Evolutionary conservation across 495 filamentous ascomycete genomes (phyloP).

Genomic region (Xanthoparmelia taractica): DNA sequence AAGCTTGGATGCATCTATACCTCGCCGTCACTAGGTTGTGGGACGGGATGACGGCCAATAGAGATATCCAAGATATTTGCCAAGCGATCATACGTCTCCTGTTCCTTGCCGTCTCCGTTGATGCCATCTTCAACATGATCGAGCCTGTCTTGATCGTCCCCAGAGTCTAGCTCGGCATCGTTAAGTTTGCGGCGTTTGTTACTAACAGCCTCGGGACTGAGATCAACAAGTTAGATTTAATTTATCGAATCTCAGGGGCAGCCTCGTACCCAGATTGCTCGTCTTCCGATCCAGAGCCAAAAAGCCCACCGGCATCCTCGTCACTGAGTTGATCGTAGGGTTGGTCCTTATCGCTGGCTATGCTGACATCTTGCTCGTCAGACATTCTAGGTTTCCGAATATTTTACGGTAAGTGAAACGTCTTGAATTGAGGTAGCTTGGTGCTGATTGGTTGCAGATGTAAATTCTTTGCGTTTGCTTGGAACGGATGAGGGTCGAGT

Average conservation of each 20-base stretch:
- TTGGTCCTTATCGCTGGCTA: slow-evolving; percentile 32
- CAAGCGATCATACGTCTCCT: slow-evolving; percentile 44
- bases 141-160: slow-evolving; percentile 56
- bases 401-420: background rate
- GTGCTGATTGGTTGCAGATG: background rate
- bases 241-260: background rate
- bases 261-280: slow-evolving; percentile 19
- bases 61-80: slow-evolving; percentile 50
- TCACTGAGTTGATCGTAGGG: slow-evolving; percentile 45
- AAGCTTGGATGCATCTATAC: slow-evolving; percentile 28
- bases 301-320: slow-evolving; percentile 55
- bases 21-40: slow-evolving; percentile 62
- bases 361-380: slow-evolving; percentile 11
- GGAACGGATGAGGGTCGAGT: background rate
- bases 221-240: slow-evolving; percentile 10
- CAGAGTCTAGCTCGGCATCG: slow-evolving; percentile 74
- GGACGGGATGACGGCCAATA: slow-evolving; percentile 60
- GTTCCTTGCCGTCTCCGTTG: slow-evolving; percentile 40
- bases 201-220: slow-evolving; percentile 21
- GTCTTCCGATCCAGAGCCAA: slow-evolving; percentile 46
- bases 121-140: slow-evolving; percentile 43
- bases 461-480: background rate
- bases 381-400: slow-evolving; percentile 1
- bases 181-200: slow-evolving; percentile 47
- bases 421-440: background rate